phyloP scores from a whole-genome alignment of 306 rosid genomes.

The Ormosia emarginata region DNA sequence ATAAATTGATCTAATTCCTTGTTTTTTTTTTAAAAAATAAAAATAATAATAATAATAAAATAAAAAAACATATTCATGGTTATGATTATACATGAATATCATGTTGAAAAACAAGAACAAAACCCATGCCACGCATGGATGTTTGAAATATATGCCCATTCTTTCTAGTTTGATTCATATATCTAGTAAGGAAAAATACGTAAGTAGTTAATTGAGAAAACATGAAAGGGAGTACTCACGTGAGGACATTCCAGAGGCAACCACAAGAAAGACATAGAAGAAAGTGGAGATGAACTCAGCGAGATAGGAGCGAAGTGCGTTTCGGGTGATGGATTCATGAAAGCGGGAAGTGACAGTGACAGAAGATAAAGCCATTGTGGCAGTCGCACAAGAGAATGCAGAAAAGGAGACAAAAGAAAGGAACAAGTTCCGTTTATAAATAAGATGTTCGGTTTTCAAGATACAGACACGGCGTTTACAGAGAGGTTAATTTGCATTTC shows the following conservation, averaged over 20 bases:
- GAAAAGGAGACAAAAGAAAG: neutral
- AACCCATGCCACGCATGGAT: neutral
- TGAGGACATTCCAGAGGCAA: slow-evolving; percentile 77
- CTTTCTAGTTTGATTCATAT: too few relatives aligned
- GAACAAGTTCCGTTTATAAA: slow-evolving; percentile 1
- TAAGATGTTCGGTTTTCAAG: neutral
- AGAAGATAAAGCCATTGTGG: slow-evolving; percentile 53
- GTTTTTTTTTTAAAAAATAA: too few relatives aligned
- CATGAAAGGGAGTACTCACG: slow-evolving; percentile 34
- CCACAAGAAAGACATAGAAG: slow-evolving; percentile 62
- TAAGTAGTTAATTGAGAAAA: neutral
- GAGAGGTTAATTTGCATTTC: neutral
- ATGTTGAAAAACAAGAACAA: neutral
- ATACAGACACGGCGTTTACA: neutral
- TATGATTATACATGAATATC: neutral
- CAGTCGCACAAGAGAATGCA: too few relatives aligned
- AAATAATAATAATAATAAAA: too few relatives aligned
- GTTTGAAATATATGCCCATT: neutral
- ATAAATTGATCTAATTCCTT: neutral
- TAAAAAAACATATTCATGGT: neutral
- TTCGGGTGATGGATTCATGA: slow-evolving; percentile 49
- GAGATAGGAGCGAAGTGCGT: slow-evolving; percentile 69
- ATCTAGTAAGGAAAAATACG: neutral
- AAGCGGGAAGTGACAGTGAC: slow-evolving; percentile 43
- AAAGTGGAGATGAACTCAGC: slow-evolving; percentile 91